phyloP scores from a whole-genome alignment of 2,329 filamentous ascomycete species.

The Colletotrichum sublineola region DNA sequence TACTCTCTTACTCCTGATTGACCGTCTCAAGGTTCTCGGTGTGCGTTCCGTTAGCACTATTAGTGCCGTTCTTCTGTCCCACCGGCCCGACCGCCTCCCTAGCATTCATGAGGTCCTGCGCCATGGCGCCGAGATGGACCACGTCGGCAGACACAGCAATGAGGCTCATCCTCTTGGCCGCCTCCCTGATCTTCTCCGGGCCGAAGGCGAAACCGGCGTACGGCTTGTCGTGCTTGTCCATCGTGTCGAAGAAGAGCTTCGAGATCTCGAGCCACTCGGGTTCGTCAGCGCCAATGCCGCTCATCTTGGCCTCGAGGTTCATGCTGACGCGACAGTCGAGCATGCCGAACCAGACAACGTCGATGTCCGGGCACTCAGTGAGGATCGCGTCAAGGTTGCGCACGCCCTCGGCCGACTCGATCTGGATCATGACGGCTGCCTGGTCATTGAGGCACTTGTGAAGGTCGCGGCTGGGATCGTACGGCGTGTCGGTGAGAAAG shows the following conservation, averaged over 20 bases:
- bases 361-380: slow-evolving; percentile 60
- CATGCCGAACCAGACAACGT: slow-evolving; percentile 61
- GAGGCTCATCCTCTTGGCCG: slow-evolving; percentile 47
- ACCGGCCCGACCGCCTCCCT: slow-evolving; percentile 14
- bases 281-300: slow-evolving; percentile 51
- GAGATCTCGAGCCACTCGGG: slow-evolving; percentile 57
- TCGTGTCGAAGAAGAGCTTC: slow-evolving; percentile 53
- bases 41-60: slow-evolving; percentile 3
- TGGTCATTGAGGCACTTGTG: slow-evolving; percentile 59
- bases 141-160: slow-evolving; percentile 46
- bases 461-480: slow-evolving; percentile 51
- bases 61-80: slow-evolving; percentile 21
- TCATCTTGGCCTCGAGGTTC: slow-evolving; percentile 53
- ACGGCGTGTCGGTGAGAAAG: slow-evolving; percentile 55
- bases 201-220: slow-evolving; percentile 51
- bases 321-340: slow-evolving; percentile 61
- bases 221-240: slow-evolving; percentile 63
- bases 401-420: slow-evolving; percentile 58
- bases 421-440: slow-evolving; percentile 63
- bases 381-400: slow-evolving; percentile 64
- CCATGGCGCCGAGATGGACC: slow-evolving; percentile 44
- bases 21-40: not conserved
- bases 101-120: slow-evolving; percentile 42
- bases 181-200: slow-evolving; percentile 46
- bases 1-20: slow-evolving; percentile 23